These are phyloP conservation scores for Solanum ossicruentum DNA, from an alignment of 257 asterid genomes.

Conservation along the genomic window DNA sequence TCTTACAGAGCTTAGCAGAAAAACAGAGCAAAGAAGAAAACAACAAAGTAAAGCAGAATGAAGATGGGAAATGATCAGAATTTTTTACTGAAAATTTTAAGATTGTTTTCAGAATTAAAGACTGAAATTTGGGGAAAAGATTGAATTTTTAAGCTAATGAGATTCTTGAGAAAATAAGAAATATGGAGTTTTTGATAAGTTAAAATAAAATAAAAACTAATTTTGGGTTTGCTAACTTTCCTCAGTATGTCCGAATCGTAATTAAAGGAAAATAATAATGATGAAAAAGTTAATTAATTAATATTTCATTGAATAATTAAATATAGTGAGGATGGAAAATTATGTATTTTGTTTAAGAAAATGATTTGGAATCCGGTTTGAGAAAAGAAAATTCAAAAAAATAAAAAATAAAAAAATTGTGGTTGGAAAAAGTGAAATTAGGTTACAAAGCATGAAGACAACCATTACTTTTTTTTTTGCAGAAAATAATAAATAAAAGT, in stretches of 20 bases:
- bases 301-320: conserved; percentile 34
- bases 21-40: neutral
- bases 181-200: conserved; percentile 21
- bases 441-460: conserved; percentile 85
- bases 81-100: neutral
- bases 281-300: conserved; percentile 18
- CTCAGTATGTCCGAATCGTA: conserved; percentile 44
- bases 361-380: conserved; percentile 67
- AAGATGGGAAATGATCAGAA: neutral
- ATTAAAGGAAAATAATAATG: conserved; percentile 12
- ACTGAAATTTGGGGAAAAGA: conserved; percentile 12
- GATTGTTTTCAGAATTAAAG: conserved; percentile 13
- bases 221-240: conserved; percentile 36
- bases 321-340: conserved; percentile 28
- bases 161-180: conserved; percentile 23
- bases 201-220: conserved; percentile 9
- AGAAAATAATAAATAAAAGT: neutral
- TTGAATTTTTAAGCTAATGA: conserved; percentile 14
- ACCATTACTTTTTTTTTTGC: conserved; percentile 26
- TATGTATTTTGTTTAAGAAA: conserved; percentile 85
- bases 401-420: conserved; percentile 17
- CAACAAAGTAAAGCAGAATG: neutral
- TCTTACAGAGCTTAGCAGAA: conserved; percentile 8
- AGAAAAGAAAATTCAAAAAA: conserved; percentile 10
- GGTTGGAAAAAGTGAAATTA: conserved; percentile 96